Conservation (phyloP, 768 basidiomycete genomes). For the Trametes gibbosa region DNA sequence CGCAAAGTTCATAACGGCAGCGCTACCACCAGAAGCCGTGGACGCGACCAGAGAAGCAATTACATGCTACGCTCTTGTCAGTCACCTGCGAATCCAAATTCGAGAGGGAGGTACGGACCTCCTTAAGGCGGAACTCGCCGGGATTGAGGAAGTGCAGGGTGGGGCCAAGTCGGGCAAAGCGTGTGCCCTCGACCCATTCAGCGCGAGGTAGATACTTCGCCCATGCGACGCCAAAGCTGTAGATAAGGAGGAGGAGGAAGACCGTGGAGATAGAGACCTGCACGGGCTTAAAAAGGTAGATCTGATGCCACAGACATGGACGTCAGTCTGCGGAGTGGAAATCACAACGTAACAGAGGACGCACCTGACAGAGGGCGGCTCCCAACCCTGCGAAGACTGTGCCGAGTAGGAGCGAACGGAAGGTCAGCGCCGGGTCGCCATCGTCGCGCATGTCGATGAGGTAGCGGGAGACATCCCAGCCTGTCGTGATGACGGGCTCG, state of each 20-base stretch:
- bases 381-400: constrained; percentile 56
- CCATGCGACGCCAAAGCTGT: constrained; percentile 51
- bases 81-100: neutral
- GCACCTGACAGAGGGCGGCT: constrained; percentile 55
- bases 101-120: constrained; percentile 36
- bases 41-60: constrained; percentile 55
- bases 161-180: constrained; percentile 39
- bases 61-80: constrained; percentile 43
- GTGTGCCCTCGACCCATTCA: constrained; percentile 44
- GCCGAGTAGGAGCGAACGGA: constrained; percentile 55
- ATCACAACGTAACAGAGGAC: constrained; percentile 2
- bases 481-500: constrained; percentile 33
- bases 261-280: constrained; percentile 50
- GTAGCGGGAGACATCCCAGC: constrained; percentile 51
- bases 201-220: constrained; percentile 43
- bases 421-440: constrained; percentile 52
- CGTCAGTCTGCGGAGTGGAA: neutral
- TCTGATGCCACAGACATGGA: constrained; percentile 31
- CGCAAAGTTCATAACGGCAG: constrained; percentile 58
- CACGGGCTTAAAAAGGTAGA: constrained; percentile 60
- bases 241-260: constrained; percentile 54
- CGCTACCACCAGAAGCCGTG: constrained; percentile 51
- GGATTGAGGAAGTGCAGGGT: constrained; percentile 52
- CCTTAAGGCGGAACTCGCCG: constrained; percentile 55
- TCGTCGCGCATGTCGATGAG: constrained; percentile 60